Conservation (phyloP, 192 early-diverging fungal species). For the Coemansia sp. region DNA sequence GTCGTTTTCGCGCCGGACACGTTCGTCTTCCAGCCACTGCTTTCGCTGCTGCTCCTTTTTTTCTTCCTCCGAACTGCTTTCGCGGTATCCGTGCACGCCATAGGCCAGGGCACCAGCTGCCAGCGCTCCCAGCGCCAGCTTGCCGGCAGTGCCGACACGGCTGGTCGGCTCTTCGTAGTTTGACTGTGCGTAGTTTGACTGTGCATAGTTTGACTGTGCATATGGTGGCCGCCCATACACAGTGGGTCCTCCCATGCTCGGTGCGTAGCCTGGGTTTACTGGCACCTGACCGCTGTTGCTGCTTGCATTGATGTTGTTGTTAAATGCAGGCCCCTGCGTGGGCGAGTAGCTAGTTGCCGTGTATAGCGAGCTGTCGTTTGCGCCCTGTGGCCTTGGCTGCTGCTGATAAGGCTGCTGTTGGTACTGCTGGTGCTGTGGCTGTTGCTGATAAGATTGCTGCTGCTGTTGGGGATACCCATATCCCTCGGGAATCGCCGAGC, state of each 20-base stretch:
- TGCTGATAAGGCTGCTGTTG: constrained; percentile 9
- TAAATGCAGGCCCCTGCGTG: constrained; percentile 8
- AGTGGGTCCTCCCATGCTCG: constrained; percentile 13
- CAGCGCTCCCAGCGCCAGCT: constrained; percentile 30
- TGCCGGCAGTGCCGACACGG: constrained; percentile 31
- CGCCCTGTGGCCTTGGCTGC: constrained; percentile 6
- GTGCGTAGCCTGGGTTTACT: constrained; percentile 7
- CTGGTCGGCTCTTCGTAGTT: not conserved
- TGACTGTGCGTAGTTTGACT: constrained; percentile 4
- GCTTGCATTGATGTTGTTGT: constrained; percentile 1
- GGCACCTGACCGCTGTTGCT: not conserved
- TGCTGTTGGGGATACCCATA: constrained; percentile 12
- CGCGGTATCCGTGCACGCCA: constrained; percentile 40
- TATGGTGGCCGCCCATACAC: constrained; percentile 15
- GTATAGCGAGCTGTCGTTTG: constrained; percentile 6
- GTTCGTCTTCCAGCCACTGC: constrained; percentile 27
- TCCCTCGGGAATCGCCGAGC: constrained; percentile 1
- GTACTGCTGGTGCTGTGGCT: not conserved
- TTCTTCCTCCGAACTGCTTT: constrained; percentile 7
- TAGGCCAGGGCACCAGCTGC: constrained; percentile 46
- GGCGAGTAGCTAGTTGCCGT: constrained; percentile 13
- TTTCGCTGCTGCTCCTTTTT: constrained; percentile 21
- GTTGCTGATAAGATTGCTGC: constrained; percentile 10
- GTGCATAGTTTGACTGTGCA: not conserved
- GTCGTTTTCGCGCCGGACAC: constrained; percentile 28